Percentiles rank a stretch among this genome's conserved stretches.
phyloP scores from a whole-genome alignment of 116 monocot species.

The Trichopus zeylanicus region DNA sequence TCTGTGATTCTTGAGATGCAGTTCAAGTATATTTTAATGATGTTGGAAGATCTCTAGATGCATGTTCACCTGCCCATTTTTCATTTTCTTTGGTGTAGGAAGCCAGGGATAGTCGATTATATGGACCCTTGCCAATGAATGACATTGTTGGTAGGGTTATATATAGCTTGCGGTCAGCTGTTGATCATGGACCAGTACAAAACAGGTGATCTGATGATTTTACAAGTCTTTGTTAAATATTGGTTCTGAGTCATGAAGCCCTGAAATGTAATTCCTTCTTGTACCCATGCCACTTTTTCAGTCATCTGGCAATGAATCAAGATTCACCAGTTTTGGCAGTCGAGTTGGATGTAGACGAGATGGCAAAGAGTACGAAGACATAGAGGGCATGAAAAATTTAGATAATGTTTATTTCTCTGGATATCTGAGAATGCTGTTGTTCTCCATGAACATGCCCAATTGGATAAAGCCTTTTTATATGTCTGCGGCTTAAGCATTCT shows the following conservation, averaged over 20 bases:
- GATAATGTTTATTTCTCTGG: background rate
- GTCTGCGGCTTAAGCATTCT: too few species aligned
- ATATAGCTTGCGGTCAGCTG: slow-evolving; percentile 74
- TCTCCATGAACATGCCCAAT: background rate
- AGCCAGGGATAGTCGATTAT: slow-evolving; percentile 81
- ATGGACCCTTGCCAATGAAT: slow-evolving; percentile 74
- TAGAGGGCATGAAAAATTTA: background rate
- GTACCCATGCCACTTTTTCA: slow-evolving; percentile 11
- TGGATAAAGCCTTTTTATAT: background rate
- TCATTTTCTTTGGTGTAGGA: slow-evolving; percentile 37
- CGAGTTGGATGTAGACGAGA: slow-evolving; percentile 90
- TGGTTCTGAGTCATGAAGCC: background rate
- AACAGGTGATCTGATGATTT: slow-evolving; percentile 50
- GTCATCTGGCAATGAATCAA: slow-evolving; percentile 43
- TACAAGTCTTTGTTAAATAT: background rate
- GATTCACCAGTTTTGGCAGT: slow-evolving; percentile 77
- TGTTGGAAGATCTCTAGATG: background rate
- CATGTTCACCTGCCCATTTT: background rate
- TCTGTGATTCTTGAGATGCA: too few species aligned
- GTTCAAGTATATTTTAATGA: too few species aligned
- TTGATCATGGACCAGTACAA: slow-evolving; percentile 89
- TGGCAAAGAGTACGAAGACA: slow-evolving; percentile 42
- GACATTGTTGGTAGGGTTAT: slow-evolving; percentile 81
- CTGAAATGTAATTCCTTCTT: background rate
- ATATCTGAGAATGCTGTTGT: background rate